These are phyloP conservation scores for Teratosphaeria nubilosa DNA, from an alignment of 2,329 filamentous ascomycete species.

Conservation along the genomic window DNA sequence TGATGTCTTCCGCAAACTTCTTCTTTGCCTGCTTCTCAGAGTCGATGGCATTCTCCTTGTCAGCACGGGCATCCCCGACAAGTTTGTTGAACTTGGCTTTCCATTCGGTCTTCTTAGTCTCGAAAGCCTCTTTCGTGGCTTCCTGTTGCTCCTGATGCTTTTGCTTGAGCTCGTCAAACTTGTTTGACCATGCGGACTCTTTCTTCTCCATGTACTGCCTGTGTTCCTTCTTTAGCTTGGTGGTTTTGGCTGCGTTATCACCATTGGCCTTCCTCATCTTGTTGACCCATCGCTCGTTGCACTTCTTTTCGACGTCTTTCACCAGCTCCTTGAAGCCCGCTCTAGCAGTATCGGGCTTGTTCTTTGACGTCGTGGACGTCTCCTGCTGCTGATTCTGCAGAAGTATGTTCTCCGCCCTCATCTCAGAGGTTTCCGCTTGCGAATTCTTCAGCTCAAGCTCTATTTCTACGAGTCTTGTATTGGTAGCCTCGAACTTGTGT, in stretches of 20 bases:
- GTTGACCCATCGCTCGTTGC: slow-evolving; percentile 2
- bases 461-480: neutral
- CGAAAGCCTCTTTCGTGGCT: neutral
- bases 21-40: slow-evolving; percentile 1
- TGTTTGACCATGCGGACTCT: neutral
- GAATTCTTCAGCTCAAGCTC: neutral
- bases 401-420: neutral
- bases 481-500: neutral
- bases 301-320: neutral
- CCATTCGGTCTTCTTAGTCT: neutral
- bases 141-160: neutral
- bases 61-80: neutral
- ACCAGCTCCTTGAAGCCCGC: slow-evolving; percentile 1
- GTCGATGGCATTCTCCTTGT: neutral
- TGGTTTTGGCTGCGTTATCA: neutral
- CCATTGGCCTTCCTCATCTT: slow-evolving; percentile 1
- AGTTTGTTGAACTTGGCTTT: slow-evolving; percentile 1
- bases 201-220: neutral
- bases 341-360: neutral
- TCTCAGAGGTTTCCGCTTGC: neutral
- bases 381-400: neutral
- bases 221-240: neutral
- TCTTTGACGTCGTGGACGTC: neutral
- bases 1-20: slow-evolving; percentile 1
- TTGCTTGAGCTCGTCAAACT: slow-evolving; percentile 1